phyloP scores from a whole-genome alignment of 2,329 filamentous ascomycete genomes.

The Fusarium transvaalense region DNA sequence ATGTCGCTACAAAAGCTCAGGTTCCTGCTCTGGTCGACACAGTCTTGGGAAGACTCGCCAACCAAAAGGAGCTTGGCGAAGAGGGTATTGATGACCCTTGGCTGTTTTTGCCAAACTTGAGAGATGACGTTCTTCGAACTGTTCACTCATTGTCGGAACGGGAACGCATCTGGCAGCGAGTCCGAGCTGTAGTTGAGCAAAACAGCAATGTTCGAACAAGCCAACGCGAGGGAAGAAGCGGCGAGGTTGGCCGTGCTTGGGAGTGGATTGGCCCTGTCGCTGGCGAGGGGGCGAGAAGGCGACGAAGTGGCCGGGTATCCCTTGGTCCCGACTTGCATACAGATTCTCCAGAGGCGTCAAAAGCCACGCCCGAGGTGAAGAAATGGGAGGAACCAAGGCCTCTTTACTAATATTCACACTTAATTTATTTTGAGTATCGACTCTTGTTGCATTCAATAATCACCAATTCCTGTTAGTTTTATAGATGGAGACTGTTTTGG shows the following conservation, averaged over 20 bases:
- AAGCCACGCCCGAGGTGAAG: constrained; percentile 47
- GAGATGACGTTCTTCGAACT: constrained; percentile 88
- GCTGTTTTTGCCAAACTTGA: constrained; percentile 87
- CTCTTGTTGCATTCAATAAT: constrained; percentile 13
- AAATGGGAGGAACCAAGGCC: constrained; percentile 60
- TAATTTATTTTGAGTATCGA: constrained; percentile 12
- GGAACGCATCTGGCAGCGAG: constrained; percentile 85
- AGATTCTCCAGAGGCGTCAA: constrained; percentile 51
- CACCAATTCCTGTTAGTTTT: constrained; percentile 34
- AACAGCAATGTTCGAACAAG: constrained; percentile 90
- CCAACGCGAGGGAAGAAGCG: constrained; percentile 75
- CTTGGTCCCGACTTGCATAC: constrained; percentile 56
- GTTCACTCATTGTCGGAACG: constrained; percentile 82
- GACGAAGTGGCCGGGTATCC: constrained; percentile 66
- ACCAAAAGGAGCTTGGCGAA: constrained; percentile 85
- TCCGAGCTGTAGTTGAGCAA: constrained; percentile 86
- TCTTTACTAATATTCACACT: constrained; percentile 53
- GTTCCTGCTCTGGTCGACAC: constrained; percentile 86
- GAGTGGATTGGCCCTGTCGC: constrained; percentile 75
- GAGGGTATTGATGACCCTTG: constrained; percentile 77
- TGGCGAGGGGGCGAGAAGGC: constrained; percentile 59
- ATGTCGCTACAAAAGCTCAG: constrained; percentile 74
- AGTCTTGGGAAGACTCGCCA: constrained; percentile 85
- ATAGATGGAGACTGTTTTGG: constrained; percentile 20
- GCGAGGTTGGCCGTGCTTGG: constrained; percentile 75